A percentile compares a stretch with the other conserved stretches of the same genome.
Conservation (phyloP, 129 eudicot species). For the Flaveria bidentis region DNA sequence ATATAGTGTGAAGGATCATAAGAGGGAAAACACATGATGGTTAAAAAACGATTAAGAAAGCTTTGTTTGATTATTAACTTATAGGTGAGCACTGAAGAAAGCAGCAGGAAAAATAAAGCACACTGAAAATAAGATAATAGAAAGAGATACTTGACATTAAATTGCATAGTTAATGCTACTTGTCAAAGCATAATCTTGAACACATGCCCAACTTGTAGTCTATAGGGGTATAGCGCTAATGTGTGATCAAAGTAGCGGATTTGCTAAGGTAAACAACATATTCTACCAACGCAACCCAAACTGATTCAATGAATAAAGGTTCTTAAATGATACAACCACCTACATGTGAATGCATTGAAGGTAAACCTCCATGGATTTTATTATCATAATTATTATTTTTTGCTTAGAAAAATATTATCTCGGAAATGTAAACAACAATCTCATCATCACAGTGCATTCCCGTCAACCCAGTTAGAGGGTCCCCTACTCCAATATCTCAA, state of each 20-base stretch:
- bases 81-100: slow-evolving; percentile 3
- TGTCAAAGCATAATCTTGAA: neutral
- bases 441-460: neutral
- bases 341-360: neutral
- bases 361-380: neutral
- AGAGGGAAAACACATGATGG: slow-evolving; percentile 9
- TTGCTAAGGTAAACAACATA: neutral
- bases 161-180: neutral
- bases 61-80: slow-evolving; percentile 3
- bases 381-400: neutral
- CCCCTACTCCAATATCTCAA: neutral
- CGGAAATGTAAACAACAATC: neutral
- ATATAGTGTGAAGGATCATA: neutral
- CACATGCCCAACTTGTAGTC: neutral
- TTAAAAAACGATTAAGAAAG: neutral
- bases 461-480: neutral
- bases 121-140: neutral
- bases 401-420: neutral
- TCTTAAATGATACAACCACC: neutral
- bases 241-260: neutral
- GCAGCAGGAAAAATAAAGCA: neutral
- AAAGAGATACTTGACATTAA: neutral
- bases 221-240: neutral
- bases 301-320: neutral
- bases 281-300: neutral